These are phyloP conservation scores for Bolboschoenoplectus hybrid DNA, from an alignment of 202 grass and related monocot genomes.

Conservation along the genomic window DNA sequence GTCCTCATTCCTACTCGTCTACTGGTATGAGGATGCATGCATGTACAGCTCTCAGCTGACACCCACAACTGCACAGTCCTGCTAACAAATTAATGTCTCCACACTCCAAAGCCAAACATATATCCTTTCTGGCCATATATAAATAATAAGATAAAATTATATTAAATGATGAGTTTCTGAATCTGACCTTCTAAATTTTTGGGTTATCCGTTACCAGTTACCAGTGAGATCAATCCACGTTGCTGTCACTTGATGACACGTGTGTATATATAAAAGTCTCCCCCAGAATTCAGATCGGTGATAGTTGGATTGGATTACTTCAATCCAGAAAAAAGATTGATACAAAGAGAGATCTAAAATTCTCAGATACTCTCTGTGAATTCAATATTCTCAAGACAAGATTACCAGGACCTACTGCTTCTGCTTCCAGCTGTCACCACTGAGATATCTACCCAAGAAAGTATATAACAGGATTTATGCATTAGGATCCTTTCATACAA, in stretches of 20 bases:
- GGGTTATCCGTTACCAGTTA: neutral
- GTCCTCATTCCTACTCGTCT: neutral
- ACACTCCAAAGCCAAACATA: neutral
- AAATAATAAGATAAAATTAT: neutral
- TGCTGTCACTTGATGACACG: neutral
- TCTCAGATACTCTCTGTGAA: too few species aligned
- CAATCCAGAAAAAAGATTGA: too few species aligned
- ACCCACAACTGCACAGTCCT: neutral
- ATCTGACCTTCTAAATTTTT: neutral
- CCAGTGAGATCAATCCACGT: slow-evolving; percentile 6
- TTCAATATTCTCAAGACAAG: too few species aligned
- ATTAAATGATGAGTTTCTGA: neutral
- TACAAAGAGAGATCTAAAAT: too few species aligned
- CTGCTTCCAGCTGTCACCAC: too few species aligned
- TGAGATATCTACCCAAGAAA: too few species aligned
- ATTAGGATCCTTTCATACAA: too few species aligned
- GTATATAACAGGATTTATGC: too few species aligned
- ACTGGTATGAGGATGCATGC: neutral
- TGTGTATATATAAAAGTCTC: neutral
- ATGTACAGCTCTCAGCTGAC: neutral
- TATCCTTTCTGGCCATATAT: slow-evolving; percentile 4
- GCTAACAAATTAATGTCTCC: neutral
- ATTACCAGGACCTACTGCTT: too few species aligned
- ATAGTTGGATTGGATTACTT: too few species aligned
- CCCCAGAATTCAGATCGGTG: neutral